Conservation (phyloP, 371 early-diverging fungal genomes). For the Mucor sp. region DNA sequence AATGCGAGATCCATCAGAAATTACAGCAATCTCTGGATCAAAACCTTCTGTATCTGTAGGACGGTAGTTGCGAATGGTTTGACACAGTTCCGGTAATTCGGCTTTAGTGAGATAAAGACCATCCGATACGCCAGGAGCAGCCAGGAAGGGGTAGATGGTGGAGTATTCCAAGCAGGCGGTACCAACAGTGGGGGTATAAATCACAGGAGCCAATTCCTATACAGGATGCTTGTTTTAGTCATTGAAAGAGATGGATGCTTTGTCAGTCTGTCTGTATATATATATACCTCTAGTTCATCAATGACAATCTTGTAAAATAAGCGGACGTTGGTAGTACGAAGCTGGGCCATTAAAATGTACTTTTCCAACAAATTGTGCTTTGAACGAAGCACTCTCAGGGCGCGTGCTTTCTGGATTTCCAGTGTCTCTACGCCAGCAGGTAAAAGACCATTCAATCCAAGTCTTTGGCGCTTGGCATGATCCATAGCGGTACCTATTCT, state of each 20-base stretch:
- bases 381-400: constrained; percentile 64
- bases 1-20: constrained; percentile 93
- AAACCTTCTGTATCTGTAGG: constrained; percentile 29
- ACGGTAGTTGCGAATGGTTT: constrained; percentile 71
- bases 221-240: constrained; percentile 9
- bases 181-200: constrained; percentile 94
- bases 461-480: constrained; percentile 17
- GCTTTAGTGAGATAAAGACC: constrained; percentile 83
- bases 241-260: not conserved
- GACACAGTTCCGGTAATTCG: constrained; percentile 58
- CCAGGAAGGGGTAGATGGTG: constrained; percentile 82
- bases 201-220: constrained; percentile 79
- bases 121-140: constrained; percentile 73
- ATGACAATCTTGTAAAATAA: constrained; percentile 82
- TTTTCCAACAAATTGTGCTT: constrained; percentile 72
- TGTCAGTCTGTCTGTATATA: not conserved
- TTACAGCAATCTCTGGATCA: constrained; percentile 81
- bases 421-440: constrained; percentile 74
- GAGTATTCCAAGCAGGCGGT: constrained; percentile 89
- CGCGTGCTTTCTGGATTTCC: constrained; percentile 75
- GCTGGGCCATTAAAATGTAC: constrained; percentile 78
- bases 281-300: constrained; percentile 72
- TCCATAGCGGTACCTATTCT: constrained; percentile 20
- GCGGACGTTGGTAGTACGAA: constrained; percentile 75
- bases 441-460: constrained; percentile 68